Base-by-base conservation (phyloP, 106 monocot species). In the Dactylorhiza incarnata region DNA sequence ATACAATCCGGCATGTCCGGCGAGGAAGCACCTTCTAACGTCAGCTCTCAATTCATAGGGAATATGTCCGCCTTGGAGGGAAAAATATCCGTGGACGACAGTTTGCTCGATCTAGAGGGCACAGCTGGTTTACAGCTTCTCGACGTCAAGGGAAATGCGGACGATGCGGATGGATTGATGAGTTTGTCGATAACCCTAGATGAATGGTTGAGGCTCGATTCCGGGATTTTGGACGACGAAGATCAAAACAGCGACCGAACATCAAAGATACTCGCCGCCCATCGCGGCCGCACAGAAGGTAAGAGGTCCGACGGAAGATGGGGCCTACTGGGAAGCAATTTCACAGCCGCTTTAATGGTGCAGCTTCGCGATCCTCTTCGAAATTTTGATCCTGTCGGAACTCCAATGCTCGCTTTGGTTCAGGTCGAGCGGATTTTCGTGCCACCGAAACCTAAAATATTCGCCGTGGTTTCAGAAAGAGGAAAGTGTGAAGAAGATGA, bases 121-220 rank as follows among this genome's bases (percentile, higher is more conserved):
- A 82, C 93, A 72, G 93, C 75, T 67, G 89, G 91, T 10, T 78
- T 97, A 74, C 93, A 93, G 69, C 85, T 97, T 13, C 74, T 91
- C 50, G 88, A 93, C 80, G 79, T 93, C 58, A 89, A 86, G 53
- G 86, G 87, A 26, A 81, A 26, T n/a, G 86, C 71, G 15, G 87
- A 79, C 29, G 89, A 87, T 61, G 87, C 89, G 24, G 96, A 97
- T 84, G 96, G 93, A 1, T 73, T 97, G 71, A 93, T 97, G 96
- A 85, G 93, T 43, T 83, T 93, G 51, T 89, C 91, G 16, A 71
- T 97, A 68, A 93, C 89, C 17, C 82, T 97, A 14, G 93, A 97
- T 80, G 96, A 97, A 74, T 97, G 96, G 96, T 86, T 93, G 84
- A 89, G 74, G 83, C 81, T 97, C 68, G 96, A 97, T 78, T 89